Percentiles rank a stretch among this genome's conserved stretches.
Evolutionary conservation across 2,329 filamentous ascomycete species (phyloP).

Genomic region (Periconia macrospinosa): DNA sequence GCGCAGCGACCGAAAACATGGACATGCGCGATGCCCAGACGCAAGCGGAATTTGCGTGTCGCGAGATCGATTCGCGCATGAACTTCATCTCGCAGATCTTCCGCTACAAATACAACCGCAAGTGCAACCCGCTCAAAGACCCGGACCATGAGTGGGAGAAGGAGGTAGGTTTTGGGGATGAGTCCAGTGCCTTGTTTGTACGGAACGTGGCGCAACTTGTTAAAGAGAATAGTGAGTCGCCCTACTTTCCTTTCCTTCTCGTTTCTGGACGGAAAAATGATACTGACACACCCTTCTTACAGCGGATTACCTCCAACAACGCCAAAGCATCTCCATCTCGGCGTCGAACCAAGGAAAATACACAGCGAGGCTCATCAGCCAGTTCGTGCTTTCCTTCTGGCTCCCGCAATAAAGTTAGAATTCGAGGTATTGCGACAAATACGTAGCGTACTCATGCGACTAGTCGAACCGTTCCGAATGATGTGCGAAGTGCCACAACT

Average conservation of each 20-base stretch:
- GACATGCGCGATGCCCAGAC: slow-evolving; percentile 30
- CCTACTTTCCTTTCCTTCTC: not conserved
- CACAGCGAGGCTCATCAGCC: slow-evolving; percentile 47
- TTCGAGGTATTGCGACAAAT: too few relatives aligned
- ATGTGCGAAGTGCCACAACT: too few relatives aligned
- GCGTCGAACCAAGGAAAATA: slow-evolving; percentile 44
- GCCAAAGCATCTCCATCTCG: slow-evolving; percentile 43
- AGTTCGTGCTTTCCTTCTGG: slow-evolving; percentile 46
- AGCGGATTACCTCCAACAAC: slow-evolving; percentile 44
- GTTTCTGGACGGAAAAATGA: not conserved
- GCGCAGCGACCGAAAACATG: slow-evolving; percentile 31
- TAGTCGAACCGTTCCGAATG: too few relatives aligned
- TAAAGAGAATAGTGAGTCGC: slow-evolving; percentile 46
- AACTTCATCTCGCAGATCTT: slow-evolving; percentile 50
- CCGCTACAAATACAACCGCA: slow-evolving; percentile 52
- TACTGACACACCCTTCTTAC: slow-evolving; percentile 12
- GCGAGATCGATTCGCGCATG: slow-evolving; percentile 50
- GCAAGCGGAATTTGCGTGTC: slow-evolving; percentile 44
- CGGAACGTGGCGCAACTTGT: slow-evolving; percentile 42
- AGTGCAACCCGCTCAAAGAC: slow-evolving; percentile 43
- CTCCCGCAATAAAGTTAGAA: slow-evolving; percentile 24
- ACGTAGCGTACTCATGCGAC: too few relatives aligned
- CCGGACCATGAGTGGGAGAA: slow-evolving; percentile 44
- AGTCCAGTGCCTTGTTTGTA: slow-evolving; percentile 40
- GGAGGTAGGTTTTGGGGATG: slow-evolving; percentile 38